Conservation (phyloP, 768 basidiomycete species). For the Xerocomus potaroensis region DNA sequence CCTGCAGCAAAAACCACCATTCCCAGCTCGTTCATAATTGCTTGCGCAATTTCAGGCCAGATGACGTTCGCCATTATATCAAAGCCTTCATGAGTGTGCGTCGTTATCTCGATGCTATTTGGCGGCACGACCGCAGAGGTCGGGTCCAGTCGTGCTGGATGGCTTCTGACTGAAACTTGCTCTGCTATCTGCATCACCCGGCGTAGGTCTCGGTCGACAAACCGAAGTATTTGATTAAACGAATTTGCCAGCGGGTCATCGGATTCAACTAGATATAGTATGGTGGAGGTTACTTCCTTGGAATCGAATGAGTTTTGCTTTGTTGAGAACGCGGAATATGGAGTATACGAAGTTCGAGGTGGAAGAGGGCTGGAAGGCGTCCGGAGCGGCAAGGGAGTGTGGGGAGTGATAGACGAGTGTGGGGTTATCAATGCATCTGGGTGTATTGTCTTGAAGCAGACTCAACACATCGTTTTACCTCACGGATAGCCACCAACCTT, state of each 20-base stretch:
- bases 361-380: slow-evolving; percentile 32
- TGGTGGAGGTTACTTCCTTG: slow-evolving; percentile 29
- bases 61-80: slow-evolving; percentile 85
- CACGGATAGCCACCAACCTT: slow-evolving; percentile 45
- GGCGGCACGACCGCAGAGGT: neutral
- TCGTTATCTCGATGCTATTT: slow-evolving; percentile 3
- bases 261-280: slow-evolving; percentile 58
- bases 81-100: slow-evolving; percentile 44
- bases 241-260: slow-evolving; percentile 69
- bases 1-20: slow-evolving; percentile 85
- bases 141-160: slow-evolving; percentile 23
- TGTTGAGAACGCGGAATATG: slow-evolving; percentile 44
- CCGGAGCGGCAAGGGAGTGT: slow-evolving; percentile 54
- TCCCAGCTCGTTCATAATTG: slow-evolving; percentile 85
- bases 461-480: slow-evolving; percentile 1
- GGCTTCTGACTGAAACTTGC: slow-evolving; percentile 50
- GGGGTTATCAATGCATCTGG: slow-evolving; percentile 62
- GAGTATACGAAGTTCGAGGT: slow-evolving; percentile 53
- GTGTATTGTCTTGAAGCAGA: slow-evolving; percentile 60
- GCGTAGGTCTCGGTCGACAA: slow-evolving; percentile 70
- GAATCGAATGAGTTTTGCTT: slow-evolving; percentile 39
- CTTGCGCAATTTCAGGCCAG: slow-evolving; percentile 78
- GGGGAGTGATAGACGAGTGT: slow-evolving; percentile 71
- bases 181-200: slow-evolving; percentile 77
- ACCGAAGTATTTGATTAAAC: slow-evolving; percentile 78